Evolutionary conservation across 257 asterid genomes (phyloP).

Genomic region (Verbena officinalis): DNA sequence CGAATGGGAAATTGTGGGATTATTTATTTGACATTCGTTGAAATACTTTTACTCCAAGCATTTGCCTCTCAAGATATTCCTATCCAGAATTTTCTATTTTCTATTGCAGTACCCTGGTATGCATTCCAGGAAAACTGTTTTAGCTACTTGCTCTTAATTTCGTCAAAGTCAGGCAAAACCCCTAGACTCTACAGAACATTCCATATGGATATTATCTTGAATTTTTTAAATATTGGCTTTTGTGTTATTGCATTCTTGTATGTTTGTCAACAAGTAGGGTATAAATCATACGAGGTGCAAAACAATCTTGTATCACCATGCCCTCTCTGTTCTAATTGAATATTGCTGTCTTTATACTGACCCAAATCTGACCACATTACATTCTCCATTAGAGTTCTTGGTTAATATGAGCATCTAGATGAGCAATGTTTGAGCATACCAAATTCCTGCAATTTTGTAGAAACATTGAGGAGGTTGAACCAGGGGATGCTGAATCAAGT

Average conservation of each 20-base stretch:
- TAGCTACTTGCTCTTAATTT: not conserved
- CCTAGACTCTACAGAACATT: not conserved
- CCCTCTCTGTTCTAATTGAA: not conserved
- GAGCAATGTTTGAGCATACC: slow-evolving; percentile 19
- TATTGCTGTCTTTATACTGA: not conserved
- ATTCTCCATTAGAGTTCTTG: not conserved
- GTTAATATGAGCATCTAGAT: not conserved
- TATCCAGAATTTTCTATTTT: not conserved
- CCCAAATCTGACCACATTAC: not conserved
- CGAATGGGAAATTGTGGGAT: not conserved
- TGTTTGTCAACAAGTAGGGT: not conserved
- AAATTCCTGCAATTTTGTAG: slow-evolving; percentile 37
- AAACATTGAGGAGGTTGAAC: slow-evolving; percentile 59
- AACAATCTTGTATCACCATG: not conserved
- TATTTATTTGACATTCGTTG: not conserved
- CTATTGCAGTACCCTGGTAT: not conserved
- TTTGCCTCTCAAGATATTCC: not conserved
- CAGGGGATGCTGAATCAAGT: slow-evolving; percentile 40
- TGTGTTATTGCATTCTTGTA: not conserved
- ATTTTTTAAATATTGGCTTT: not conserved
- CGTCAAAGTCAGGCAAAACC: not conserved
- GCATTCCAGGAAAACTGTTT: too few relatives aligned
- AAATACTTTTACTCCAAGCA: not conserved
- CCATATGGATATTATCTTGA: not conserved
- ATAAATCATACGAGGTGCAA: not conserved